Evolutionary conservation across 306 rosid species (phyloP).

Genomic region (Macrotyloma uniflorum): DNA sequence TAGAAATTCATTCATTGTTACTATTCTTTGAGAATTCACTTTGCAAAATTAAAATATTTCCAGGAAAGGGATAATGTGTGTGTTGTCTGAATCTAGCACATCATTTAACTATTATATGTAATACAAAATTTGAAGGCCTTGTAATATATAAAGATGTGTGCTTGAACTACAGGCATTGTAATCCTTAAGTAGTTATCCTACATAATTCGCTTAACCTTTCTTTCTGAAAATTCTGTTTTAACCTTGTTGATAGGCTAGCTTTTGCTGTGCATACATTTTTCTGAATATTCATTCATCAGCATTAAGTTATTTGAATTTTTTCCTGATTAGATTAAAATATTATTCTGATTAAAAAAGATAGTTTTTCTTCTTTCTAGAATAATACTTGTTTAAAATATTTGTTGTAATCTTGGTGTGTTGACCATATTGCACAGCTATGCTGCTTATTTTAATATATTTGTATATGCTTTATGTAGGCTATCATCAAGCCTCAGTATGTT

Average conservation of each 20-base stretch:
- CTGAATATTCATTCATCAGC: neutral
- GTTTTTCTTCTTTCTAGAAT: neutral
- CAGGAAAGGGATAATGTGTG: neutral
- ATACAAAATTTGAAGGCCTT: constrained; percentile 10
- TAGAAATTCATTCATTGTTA: neutral
- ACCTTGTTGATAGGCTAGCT: neutral
- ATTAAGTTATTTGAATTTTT: neutral
- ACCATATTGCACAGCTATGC: constrained; percentile 54
- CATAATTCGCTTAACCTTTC: constrained; percentile 2
- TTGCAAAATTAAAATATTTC: neutral
- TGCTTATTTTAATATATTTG: constrained; percentile 12
- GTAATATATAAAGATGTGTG: neutral
- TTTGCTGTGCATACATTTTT: neutral
- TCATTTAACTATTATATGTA: neutral
- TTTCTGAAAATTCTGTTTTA: neutral
- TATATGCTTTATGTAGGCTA: constrained; percentile 50
- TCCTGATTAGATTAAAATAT: neutral
- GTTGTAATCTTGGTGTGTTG: constrained; percentile 79
- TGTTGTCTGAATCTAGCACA: neutral
- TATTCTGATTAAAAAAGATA: neutral
- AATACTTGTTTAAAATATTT: constrained; percentile 12
- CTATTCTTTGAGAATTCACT: neutral
- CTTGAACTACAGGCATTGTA: constrained; percentile 7
- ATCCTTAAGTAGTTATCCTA: neutral
- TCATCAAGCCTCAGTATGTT: constrained; percentile 97